Conservation (phyloP, 2,329 filamentous ascomycete genomes). For the Phyllosticta paracitricarpa region DNA sequence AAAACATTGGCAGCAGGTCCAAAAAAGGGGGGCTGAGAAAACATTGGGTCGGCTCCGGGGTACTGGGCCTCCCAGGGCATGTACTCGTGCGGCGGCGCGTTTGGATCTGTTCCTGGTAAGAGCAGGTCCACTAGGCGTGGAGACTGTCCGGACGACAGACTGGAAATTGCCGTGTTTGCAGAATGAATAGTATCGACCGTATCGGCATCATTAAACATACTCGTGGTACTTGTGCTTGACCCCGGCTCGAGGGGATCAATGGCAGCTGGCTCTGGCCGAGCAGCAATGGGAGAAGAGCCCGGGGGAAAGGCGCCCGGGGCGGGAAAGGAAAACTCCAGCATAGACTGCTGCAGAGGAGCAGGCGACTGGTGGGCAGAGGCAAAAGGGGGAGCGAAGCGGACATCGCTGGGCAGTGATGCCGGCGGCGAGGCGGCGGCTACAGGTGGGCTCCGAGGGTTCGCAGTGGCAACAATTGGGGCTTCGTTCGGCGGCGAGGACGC, state of each 20-base stretch:
- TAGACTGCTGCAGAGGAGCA: neutral
- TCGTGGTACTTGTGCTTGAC: conserved; percentile 25
- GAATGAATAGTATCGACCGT: conserved; percentile 18
- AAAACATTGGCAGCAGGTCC: conserved; percentile 19
- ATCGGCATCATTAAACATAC: conserved; percentile 27
- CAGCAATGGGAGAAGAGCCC: conserved; percentile 13
- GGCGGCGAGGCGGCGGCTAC: neutral
- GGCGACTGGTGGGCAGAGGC: neutral
- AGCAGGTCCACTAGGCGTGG: conserved; percentile 40
- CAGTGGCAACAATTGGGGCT: neutral
- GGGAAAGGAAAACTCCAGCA: conserved; percentile 12
- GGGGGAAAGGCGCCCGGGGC: conserved; percentile 6
- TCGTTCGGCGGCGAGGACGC: conserved; percentile 11
- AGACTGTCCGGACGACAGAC: conserved; percentile 35
- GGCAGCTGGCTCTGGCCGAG: conserved; percentile 12
- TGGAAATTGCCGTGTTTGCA: conserved; percentile 23
- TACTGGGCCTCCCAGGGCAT: conserved; percentile 24
- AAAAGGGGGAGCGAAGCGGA: neutral
- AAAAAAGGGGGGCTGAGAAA: conserved; percentile 21
- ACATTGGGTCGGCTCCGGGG: conserved; percentile 19
- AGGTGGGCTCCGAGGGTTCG: conserved; percentile 6
- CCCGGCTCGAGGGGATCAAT: conserved; percentile 25
- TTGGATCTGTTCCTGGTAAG: conserved; percentile 39
- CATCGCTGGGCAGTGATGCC: conserved; percentile 5
- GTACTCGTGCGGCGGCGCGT: conserved; percentile 30